Evolutionary conservation across 2,329 filamentous ascomycete species (phyloP), one percentile per base, ranked within the genome.

Genomic region (Alternaria tenuissima): DNA sequence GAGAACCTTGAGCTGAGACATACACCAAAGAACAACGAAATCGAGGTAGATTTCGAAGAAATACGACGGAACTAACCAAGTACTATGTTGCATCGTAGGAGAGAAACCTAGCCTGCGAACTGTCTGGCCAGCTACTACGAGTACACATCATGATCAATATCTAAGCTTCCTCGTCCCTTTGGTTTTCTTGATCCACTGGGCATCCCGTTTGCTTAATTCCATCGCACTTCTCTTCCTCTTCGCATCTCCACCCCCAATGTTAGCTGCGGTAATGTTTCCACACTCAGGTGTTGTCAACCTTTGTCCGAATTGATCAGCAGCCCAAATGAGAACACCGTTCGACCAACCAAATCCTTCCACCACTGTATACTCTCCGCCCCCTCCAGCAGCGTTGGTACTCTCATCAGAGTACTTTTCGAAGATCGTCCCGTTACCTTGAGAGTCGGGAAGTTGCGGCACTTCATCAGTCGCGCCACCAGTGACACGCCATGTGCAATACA

Each of bases 281-380:
- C 76, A 78, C 20, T 88, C 79, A 0, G 88, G 88, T 26, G 84
- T 78, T 65, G 74, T 81, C 58, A 91, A 74, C 66, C 82, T 77
- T 68, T 83, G 80, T 12, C 81, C 85, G 76, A 91, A 91, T 7
- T 82, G 82, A 68, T 91, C 89, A 8, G 84, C 87, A 1, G 84
- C 81, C 88, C 88, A 91, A 53, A 91, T 86, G 30, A 91, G 74
- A 53, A 90, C 88, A 30, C 89, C 89, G 65, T 91, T 91, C 1
- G 86, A 87, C 89, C 89, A 91, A 7, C 88, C 89, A 66, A 91
- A 91, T 1, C 89, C 88, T 77, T 90, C 87, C 3, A 90, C 88
- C 6, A 91, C 88, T 55, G 86, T 83, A 73, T 91, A 91, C 80
- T 91, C 89, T 64, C 89, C 89, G 6, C 89, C 89, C 7, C 86